Evolutionary conservation across 2,329 filamentous ascomycete species (phyloP), one percentile per base, ranked within the genome.

Genomic region (Monosporascus sp.): DNA sequence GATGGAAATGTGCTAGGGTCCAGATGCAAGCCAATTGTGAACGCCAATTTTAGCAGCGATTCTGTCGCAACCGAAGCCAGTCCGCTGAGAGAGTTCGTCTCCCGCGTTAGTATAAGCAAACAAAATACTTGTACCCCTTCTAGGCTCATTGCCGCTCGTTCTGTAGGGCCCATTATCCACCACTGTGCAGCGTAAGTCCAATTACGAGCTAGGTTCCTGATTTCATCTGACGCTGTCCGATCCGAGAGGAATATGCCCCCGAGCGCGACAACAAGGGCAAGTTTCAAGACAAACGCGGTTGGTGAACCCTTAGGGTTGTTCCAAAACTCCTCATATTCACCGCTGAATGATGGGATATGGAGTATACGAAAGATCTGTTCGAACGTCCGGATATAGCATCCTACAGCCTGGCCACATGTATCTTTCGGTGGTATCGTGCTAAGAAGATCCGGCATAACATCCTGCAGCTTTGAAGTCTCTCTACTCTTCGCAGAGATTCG

Each of bases 21-120:
- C 19, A 67, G 50, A 51, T 70, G 65, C 14, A 68, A 48, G 4
- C 67, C 67, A n/a, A 68, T 52, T 4, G 63, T 63, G 47, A 68
- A 65, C 19, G 66, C 62, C 26, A 62, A 55, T 50, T 64, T 63
- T n/a, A 65, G 51, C n/a, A 70, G 52, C 2, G 65, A 59, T 8
- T 66, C 64, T 3, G 63, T 61, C 17, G 61, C 60, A 9, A 66
- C 63, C 26, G 62, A 65, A 7, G 61, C 51, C 8, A 63, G 56
- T 11, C 58, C 60, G 2, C 64, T 61, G 5, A 67, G 50, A 5
- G 61, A 58, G 20, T 58, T 59, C 24, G 58, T 44, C 27, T 65
- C 58, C 4, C 64, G 63, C 1, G 62, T 60, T 9, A 67, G 46
- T 22, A 66, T 37, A 19, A 59, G 48, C 3, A 66, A 52, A 38